Evolutionary conservation across 768 basidiomycete species (phyloP), one percentile per base, ranked within the genome.

Genomic region (Termitomyces sp.): DNA sequence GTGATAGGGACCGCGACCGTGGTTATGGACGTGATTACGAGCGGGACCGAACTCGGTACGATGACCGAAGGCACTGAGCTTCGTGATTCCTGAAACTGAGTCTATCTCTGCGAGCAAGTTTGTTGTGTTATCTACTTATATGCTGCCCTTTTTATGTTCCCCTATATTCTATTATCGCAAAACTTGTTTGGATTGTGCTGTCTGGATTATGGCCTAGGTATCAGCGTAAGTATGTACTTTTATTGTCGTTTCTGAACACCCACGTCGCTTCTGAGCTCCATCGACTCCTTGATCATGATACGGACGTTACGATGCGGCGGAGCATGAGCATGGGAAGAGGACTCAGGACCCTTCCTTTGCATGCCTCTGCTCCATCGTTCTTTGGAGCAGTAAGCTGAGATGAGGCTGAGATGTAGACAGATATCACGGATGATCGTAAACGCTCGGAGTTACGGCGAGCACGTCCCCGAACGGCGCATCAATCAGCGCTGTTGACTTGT

Each of bases 1-100:
- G 75, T 26, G 72, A 74, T 53, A 70, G 77, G 40, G 76, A 74
- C 75, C 78, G 72, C 72, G 71, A 74, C 53, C 62, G 68, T 20
- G 62, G 63, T 14, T 62, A 64, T 45, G 61, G 63, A 26, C 67
- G 68, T n/a, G 66, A 67, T 56, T 56, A 58, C 57, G 71, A 59
- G n/a, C 59, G 62, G 62, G 63, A 65, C 6, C 37, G 51, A 24
- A 58, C 67, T 10, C 62, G 68, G 22, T 69, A 71, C 44, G 68
- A 69, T 62, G 71, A 71, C 30, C 52, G 71, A 44, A 67, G 69
- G 62, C 67, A 71, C 50, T 69, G 42, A 54, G 22, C 42, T 24
- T 22, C 24, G 24, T 24, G 5, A 10, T n/a, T 5, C 30, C 20
- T 14, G 37, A 30, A 52, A 30, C 10, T 20, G 18, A 52, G 26